Evolutionary conservation across 2,329 filamentous ascomycete genomes (phyloP).

Genomic region (Aureobasidium sp.): DNA sequence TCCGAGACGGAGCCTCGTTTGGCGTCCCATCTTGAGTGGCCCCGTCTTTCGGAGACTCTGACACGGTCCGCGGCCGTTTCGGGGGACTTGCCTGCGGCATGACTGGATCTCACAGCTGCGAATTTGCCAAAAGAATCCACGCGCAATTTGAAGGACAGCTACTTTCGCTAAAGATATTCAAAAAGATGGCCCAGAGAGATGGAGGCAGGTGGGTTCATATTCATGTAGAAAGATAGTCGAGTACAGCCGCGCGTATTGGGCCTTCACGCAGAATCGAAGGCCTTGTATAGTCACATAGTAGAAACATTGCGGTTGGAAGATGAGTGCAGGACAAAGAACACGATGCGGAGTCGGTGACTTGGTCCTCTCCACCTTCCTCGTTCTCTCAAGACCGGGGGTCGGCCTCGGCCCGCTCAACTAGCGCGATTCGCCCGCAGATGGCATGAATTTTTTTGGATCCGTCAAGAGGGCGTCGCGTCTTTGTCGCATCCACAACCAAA

Average conservation of each 20-base stretch:
- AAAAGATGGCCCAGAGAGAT: neutral
- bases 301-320: neutral
- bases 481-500: slow-evolving; percentile 5
- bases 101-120: neutral
- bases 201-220: neutral
- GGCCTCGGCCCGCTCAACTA: neutral
- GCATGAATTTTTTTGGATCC: slow-evolving; percentile 1
- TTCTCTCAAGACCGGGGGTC: neutral
- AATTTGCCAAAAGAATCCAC: neutral
- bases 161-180: neutral
- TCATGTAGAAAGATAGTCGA: neutral
- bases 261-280: neutral
- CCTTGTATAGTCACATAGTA: neutral
- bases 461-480: neutral
- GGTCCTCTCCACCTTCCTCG: slow-evolving; percentile 4
- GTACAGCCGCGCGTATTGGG: neutral
- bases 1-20: neutral
- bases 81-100: slow-evolving; percentile 7
- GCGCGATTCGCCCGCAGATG: neutral
- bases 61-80: slow-evolving; percentile 3
- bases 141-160: neutral
- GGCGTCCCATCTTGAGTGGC: neutral
- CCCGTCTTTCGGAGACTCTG: slow-evolving; percentile 7
- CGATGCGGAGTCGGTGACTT: slow-evolving; percentile 10
- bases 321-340: slow-evolving; percentile 9